Evolutionary conservation across 495 filamentous ascomycete genomes (phyloP).

Genomic region (Neurospora sp.): DNA sequence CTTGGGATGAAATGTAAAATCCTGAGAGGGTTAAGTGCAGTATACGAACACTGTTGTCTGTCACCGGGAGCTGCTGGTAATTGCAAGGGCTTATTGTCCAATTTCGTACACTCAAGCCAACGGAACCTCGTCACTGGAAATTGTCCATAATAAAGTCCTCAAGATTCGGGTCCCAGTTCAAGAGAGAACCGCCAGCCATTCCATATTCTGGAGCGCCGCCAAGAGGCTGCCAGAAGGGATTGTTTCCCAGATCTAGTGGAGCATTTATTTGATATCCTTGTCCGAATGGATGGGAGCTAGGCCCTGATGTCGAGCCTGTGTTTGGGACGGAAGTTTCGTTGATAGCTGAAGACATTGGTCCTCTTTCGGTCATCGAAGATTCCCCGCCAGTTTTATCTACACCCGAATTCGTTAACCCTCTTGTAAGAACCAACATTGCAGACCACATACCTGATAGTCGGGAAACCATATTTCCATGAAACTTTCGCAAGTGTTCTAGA

Average conservation of each 20-base stretch:
- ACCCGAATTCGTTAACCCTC: not conserved
- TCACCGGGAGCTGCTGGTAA: not conserved
- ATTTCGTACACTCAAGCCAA: not conserved
- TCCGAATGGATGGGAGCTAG: not conserved
- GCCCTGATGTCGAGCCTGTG: not conserved
- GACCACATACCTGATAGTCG: not conserved
- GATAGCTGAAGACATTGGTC: not conserved
- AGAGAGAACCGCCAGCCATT: constrained; percentile 1
- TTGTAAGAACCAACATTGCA: not conserved
- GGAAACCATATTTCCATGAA: constrained; percentile 11
- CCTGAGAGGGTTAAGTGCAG: not conserved
- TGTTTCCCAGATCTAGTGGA: constrained; percentile 3
- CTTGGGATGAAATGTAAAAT: not conserved
- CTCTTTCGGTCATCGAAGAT: not conserved
- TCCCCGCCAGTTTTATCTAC: not conserved
- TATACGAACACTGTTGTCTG: not conserved
- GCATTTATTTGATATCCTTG: not conserved
- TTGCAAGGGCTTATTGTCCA: not conserved
- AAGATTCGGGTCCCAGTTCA: constrained; percentile 15
- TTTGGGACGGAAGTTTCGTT: not conserved
- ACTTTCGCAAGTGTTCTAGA: constrained; percentile 8
- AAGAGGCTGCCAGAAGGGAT: constrained; percentile 9
- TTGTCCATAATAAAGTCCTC: not conserved
- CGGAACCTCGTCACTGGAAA: not conserved
- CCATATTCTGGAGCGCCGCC: constrained; percentile 1